Evolutionary conservation across 2,329 filamentous ascomycete species (phyloP), one percentile per base, ranked within the genome.

Genomic region (Nannizziopsis barbatae): DNA sequence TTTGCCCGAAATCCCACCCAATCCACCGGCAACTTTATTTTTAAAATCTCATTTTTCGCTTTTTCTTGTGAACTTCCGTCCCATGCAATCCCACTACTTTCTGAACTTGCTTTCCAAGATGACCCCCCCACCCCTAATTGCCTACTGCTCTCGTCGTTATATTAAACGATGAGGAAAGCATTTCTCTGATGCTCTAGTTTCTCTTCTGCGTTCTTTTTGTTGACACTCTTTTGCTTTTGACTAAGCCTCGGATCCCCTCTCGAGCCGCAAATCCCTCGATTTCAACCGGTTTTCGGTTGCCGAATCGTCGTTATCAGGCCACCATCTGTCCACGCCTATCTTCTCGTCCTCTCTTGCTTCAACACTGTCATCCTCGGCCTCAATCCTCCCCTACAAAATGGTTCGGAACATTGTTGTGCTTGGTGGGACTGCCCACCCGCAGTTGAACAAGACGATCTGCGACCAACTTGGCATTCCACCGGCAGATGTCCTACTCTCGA

Each of bases 371-470:
- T 41, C 41, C 43, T 33, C 33, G 41, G 22, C 32, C 22, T 52
- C 42, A 31, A 43, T 17, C 46, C 39, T 47, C 43, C 51, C 46
- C 33, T 52, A 15, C 46, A 51, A 44, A 1, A 95, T 95, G 88
- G 89, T 95, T 57, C 84, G 89, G 67, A 95, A 95, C 67, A 87
- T 98, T 56, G 86, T 95, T 62, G 79, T 98, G 54, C 81, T 98
- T 56, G 87, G 89, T 58, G 90, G 92, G 53, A 92, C 85, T 65
- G 95, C 89, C 61, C 90, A 96, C 72, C 89, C 89, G 15, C 75
- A 84, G 62, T 79, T 96, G 57, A 85, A 86, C 56, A 83, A 93
- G 59, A 84, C 76, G 53, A 86, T 98, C 63, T 94, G 86, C 76
- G 84, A 84, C 59, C 83, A 87, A 57, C 82, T 98, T 52, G 86